A percentile compares a stretch with the other conserved stretches of the same genome.
Evolutionary conservation across 305 asterid genomes (phyloP).

Genomic region (Fraxinus velutina): DNA sequence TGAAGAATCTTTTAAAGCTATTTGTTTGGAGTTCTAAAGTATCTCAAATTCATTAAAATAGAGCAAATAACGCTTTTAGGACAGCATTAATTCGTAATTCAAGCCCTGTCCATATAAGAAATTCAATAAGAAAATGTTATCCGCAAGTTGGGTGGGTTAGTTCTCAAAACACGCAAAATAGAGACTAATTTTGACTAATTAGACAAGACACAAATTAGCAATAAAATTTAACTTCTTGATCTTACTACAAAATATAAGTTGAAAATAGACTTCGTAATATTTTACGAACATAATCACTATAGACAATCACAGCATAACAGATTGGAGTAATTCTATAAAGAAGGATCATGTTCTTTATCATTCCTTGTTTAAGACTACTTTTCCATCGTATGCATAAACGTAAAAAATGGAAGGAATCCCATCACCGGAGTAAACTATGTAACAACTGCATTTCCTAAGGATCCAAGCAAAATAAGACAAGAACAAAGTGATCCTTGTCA

Average conservation of each 20-base stretch:
- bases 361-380: not conserved
- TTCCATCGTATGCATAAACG: not conserved
- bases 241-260: not conserved
- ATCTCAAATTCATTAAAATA: too few relatives aligned
- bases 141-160: too few relatives aligned
- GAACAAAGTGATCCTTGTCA: not conserved
- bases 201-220: too few relatives aligned
- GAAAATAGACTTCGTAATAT: not conserved
- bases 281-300: not conserved
- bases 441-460: not conserved
- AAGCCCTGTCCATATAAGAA: too few relatives aligned
- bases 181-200: too few relatives aligned
- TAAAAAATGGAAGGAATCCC: not conserved
- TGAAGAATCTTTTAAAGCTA: too few relatives aligned
- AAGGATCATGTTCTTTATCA: not conserved
- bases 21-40: too few relatives aligned
- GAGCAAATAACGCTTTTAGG: too few relatives aligned
- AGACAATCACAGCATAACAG: not conserved
- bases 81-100: too few relatives aligned
- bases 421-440: not conserved
- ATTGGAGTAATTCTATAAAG: not conserved
- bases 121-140: too few relatives aligned
- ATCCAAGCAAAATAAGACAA: slow-evolving; percentile 8
- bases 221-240: not conserved
- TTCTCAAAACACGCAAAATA: too few relatives aligned